Conservation (phyloP, 495 filamentous ascomycete genomes). For the Cercophora scortea region DNA sequence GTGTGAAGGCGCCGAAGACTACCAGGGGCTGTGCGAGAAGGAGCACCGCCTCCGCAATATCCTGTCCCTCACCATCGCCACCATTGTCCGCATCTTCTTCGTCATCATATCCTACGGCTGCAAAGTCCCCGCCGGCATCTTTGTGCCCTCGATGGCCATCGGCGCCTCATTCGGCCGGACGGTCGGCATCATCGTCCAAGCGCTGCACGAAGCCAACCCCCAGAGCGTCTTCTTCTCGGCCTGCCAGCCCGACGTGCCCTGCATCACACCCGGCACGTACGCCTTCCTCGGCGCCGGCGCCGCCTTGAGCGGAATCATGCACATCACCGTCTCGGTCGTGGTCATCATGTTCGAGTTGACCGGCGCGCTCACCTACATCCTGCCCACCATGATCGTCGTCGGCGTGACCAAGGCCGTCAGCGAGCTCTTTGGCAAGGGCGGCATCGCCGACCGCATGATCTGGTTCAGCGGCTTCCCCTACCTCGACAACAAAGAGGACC, state of each 20-base stretch:
- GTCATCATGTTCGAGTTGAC: constrained; percentile 99
- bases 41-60: constrained; percentile 73
- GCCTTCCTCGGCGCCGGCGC: constrained; percentile 90
- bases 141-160: constrained; percentile 96
- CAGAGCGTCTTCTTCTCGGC: constrained; percentile 75
- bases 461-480: constrained; percentile 99
- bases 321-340: constrained; percentile 90
- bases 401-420: constrained; percentile 93
- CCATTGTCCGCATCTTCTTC: constrained; percentile 69
- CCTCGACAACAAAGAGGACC: constrained; percentile 96
- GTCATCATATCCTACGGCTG: constrained; percentile 98
- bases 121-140: constrained; percentile 96
- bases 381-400: constrained; percentile 98
- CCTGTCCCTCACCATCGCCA: constrained; percentile 70
- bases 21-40: constrained; percentile 81
- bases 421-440: constrained; percentile 87
- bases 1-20: constrained; percentile 89
- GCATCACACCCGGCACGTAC: constrained; percentile 94
- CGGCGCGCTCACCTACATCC: constrained; percentile 88
- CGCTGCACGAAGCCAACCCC: constrained; percentile 76
- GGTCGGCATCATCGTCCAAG: constrained; percentile 89
- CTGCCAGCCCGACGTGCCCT: constrained; percentile 86
- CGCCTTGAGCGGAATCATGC: constrained; percentile 97
- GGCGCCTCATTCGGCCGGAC: constrained; percentile 90
- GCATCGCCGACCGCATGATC: constrained; percentile 97